A percentile compares a stretch with the other conserved stretches of the same genome.
Conservation (phyloP, 2,329 filamentous ascomycete species). For the Whalleya microplaca region DNA sequence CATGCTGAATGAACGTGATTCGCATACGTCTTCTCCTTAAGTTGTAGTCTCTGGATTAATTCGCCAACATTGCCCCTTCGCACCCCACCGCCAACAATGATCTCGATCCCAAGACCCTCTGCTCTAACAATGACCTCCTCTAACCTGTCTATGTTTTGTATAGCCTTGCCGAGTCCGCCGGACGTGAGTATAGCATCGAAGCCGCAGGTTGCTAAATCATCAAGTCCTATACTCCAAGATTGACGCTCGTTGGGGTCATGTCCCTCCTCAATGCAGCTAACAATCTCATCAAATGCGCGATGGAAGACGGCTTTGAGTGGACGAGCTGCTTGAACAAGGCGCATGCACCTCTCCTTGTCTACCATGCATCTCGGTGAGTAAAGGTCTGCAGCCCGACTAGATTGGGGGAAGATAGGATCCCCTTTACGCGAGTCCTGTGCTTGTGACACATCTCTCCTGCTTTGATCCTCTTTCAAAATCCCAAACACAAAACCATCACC, state of each 20-base stretch:
- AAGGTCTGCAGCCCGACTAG: constrained; percentile 6
- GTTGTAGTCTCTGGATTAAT: constrained; percentile 30
- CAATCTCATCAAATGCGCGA: constrained; percentile 57
- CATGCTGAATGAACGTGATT: constrained; percentile 56
- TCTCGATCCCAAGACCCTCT: constrained; percentile 41
- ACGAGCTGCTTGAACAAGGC: constrained; percentile 46
- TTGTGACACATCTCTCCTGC: not conserved
- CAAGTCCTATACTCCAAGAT: constrained; percentile 36
- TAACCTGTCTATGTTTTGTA: constrained; percentile 45
- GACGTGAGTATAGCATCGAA: constrained; percentile 58
- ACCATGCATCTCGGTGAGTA: constrained; percentile 33
- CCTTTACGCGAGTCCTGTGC: not conserved
- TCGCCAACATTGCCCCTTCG: constrained; percentile 44
- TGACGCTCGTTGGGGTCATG: not conserved
- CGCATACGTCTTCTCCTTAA: constrained; percentile 30
- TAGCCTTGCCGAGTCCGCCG: constrained; percentile 49
- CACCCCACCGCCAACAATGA: constrained; percentile 58
- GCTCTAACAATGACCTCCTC: constrained; percentile 39
- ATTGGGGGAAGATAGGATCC: not conserved
- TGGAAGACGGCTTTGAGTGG: constrained; percentile 57
- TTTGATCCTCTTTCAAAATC: constrained; percentile 38
- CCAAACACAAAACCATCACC: constrained; percentile 64
- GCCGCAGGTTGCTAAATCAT: constrained; percentile 45
- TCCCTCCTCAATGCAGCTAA: constrained; percentile 29
- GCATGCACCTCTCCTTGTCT: constrained; percentile 45